Evolutionary conservation across 495 filamentous ascomycete species (phyloP).

Genomic region (Penicillium goetzii): DNA sequence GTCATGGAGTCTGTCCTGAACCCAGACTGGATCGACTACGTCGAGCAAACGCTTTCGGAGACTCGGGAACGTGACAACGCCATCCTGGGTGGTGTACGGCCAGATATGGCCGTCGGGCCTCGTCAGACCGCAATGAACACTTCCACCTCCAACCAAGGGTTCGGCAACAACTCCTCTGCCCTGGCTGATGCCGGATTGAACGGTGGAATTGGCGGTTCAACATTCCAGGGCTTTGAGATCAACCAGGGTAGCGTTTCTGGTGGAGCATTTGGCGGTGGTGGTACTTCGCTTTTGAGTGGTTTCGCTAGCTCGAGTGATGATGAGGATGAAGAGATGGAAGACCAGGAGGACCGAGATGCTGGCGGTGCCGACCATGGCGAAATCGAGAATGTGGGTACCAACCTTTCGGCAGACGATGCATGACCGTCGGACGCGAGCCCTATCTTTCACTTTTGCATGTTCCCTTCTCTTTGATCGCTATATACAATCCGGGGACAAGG

Average conservation of each 20-base stretch:
- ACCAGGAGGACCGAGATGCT: slow-evolving; percentile 67
- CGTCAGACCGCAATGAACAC: slow-evolving; percentile 68
- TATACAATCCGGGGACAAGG: background rate
- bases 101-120: slow-evolving; percentile 76
- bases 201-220: slow-evolving; percentile 53
- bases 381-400: slow-evolving; percentile 68
- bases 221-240: slow-evolving; percentile 78
- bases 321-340: slow-evolving; percentile 93
- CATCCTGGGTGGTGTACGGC: slow-evolving; percentile 93
- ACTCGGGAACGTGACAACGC: slow-evolving; percentile 97
- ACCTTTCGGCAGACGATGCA: slow-evolving; percentile 57
- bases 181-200: slow-evolving; percentile 77
- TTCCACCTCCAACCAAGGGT: slow-evolving; percentile 61
- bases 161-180: slow-evolving; percentile 60
- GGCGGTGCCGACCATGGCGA: slow-evolving; percentile 45
- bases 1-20: slow-evolving; percentile 89
- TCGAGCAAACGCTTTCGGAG: slow-evolving; percentile 90
- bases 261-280: slow-evolving; percentile 67
- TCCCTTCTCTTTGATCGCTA: slow-evolving; percentile 9
- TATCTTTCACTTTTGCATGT: slow-evolving; percentile 13
- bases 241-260: slow-evolving; percentile 66
- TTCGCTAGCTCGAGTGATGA: slow-evolving; percentile 96
- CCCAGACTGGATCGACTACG: slow-evolving; percentile 90
- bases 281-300: slow-evolving; percentile 79
- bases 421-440: slow-evolving; percentile 26